Evolutionary conservation across 192 early-diverging fungal genomes (phyloP).

Genomic region (Funneliformis geosporum): DNA sequence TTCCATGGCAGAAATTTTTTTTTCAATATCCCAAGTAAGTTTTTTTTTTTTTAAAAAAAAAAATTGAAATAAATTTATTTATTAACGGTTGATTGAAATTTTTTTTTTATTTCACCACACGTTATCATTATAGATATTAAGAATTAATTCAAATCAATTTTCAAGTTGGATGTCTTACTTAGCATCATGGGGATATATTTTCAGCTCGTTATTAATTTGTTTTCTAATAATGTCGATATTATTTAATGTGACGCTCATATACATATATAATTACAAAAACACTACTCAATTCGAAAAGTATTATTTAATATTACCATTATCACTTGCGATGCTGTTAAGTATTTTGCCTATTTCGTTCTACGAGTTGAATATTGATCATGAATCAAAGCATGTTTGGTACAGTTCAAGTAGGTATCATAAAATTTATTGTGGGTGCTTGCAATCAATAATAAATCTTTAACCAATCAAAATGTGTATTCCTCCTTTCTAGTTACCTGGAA

Average conservation of each 20-base stretch:
- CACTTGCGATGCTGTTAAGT: not conserved
- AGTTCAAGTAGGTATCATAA: too few species aligned
- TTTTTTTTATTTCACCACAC: too few species aligned
- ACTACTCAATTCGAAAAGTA: not conserved
- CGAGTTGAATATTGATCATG: not conserved
- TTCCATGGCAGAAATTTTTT: not conserved
- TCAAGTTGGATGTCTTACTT: not conserved
- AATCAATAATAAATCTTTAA: too few species aligned
- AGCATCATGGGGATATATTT: not conserved
- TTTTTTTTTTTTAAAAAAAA: too few species aligned
- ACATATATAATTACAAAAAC: not conserved
- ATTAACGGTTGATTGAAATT: not conserved
- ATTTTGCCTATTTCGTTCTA: not conserved
- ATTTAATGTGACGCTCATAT: not conserved
- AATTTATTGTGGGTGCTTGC: too few species aligned
- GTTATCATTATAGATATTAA: not conserved
- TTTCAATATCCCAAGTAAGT: not conserved
- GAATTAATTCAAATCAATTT: not conserved
- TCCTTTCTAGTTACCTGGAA: not conserved
- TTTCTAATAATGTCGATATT: not conserved
- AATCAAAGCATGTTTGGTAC: not conserved
- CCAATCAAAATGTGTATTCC: too few species aligned
- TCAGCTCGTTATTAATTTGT: not conserved
- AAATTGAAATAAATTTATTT: not conserved
- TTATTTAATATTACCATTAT: not conserved